Evolutionary conservation across 139 green algal species (phyloP).

Genomic region (Chlamydomonas sp.): DNA sequence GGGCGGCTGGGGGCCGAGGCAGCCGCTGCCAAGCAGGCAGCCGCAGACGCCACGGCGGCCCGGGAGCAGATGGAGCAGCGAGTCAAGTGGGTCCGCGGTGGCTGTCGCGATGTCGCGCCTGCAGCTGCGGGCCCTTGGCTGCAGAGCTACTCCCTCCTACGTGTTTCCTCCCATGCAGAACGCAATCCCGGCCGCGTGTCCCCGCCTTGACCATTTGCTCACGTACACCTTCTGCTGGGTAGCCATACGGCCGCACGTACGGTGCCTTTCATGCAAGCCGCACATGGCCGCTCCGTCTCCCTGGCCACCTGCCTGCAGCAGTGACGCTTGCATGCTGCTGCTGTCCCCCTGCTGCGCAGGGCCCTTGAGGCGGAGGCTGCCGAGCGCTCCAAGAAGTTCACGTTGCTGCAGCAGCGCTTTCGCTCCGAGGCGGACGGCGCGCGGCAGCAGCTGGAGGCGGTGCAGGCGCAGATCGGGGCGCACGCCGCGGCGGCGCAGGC

Average conservation of each 20-base stretch:
- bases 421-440: constrained; percentile 7
- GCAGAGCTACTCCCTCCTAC: not conserved
- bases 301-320: not conserved
- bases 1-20: constrained; percentile 25
- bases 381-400: constrained; percentile 41
- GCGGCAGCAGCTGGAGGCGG: constrained; percentile 21
- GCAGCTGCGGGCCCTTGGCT: not conserved
- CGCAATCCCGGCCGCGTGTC: no score
- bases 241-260: no score
- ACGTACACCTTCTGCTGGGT: no score
- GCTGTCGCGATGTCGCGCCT: not conserved
- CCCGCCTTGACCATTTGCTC: no score
- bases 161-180: not conserved
- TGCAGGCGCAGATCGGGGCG: constrained; percentile 11
- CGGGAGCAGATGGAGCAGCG: constrained; percentile 18
- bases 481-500: constrained; percentile 19
- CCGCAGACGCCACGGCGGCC: not conserved
- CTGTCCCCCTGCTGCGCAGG: not conserved
- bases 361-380: constrained; percentile 30
- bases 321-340: not conserved
- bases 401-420: constrained; percentile 38
- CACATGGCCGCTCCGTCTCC: no score
- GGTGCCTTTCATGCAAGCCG: no score
- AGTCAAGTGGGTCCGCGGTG: constrained; percentile 7
- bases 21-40: not conserved